Conservation (phyloP, 208 protist species). For the Wallacemonas sp. region DNA sequence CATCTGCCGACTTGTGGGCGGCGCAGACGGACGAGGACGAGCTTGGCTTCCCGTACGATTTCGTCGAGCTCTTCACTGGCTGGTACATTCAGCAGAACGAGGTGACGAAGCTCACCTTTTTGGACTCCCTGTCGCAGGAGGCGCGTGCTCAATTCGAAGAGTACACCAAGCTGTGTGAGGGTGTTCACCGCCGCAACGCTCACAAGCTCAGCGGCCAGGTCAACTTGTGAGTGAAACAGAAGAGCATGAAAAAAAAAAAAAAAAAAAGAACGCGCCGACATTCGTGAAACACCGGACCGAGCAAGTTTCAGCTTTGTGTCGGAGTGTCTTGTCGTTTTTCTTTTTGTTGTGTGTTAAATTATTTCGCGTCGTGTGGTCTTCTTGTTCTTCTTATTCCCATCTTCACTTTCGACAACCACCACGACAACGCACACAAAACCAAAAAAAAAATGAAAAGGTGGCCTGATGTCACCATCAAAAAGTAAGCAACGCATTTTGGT, state of each 20-base stretch:
- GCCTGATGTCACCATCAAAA: neutral
- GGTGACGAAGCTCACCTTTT: slow-evolving; percentile 50
- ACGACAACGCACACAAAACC: neutral
- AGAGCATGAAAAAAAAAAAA: neutral
- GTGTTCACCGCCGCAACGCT: slow-evolving; percentile 87
- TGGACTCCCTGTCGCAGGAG: slow-evolving; percentile 46
- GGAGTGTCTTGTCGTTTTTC: slow-evolving; percentile 8
- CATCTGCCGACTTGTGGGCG: slow-evolving; percentile 96
- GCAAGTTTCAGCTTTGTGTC: neutral
- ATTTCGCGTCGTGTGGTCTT: no score
- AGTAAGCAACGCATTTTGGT: no score
- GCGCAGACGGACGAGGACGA: slow-evolving; percentile 97
- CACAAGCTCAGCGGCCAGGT: slow-evolving; percentile 87
- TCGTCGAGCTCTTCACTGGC: slow-evolving; percentile 95
- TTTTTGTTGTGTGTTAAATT: no score
- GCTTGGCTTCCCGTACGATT: slow-evolving; percentile 96
- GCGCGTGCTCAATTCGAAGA: slow-evolving; percentile 75
- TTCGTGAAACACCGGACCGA: no score
- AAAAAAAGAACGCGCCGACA: neutral
- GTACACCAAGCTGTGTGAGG: slow-evolving; percentile 67
- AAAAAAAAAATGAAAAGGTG: slow-evolving; percentile 3
- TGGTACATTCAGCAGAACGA: slow-evolving; percentile 73
- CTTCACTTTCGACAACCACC: no score
- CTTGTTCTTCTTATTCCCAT: no score
- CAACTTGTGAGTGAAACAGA: slow-evolving; percentile 48